These are phyloP conservation scores for Chalciporus pseudorubinellus DNA, from an alignment of 768 basidiomycete genomes.

Conservation along the genomic window DNA sequence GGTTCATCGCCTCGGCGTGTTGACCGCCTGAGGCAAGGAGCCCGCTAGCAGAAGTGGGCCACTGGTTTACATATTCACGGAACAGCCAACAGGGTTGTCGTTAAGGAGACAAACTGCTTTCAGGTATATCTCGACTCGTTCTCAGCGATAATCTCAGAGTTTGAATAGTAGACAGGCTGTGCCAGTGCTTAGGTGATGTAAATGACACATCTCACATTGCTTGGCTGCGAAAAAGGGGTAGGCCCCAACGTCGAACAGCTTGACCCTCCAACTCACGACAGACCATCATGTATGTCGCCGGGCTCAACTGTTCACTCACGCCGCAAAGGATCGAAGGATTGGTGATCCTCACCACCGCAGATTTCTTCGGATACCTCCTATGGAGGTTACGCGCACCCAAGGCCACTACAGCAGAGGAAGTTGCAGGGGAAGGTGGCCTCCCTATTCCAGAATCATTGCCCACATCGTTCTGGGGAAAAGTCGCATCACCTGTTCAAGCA, in stretches of 20 bases:
- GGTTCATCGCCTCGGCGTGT: no score
- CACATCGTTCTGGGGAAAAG: constrained; percentile 22
- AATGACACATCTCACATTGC: constrained; percentile 20
- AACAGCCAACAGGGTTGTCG: no score
- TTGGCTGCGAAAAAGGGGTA: constrained; percentile 18
- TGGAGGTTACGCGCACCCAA: constrained; percentile 4
- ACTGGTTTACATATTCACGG: no score
- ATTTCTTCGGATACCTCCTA: constrained; percentile 21
- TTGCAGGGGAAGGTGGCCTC: constrained; percentile 15
- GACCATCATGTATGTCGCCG: constrained; percentile 30
- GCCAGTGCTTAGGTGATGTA: neutral
- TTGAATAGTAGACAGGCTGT: no score
- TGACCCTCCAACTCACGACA: constrained; percentile 8
- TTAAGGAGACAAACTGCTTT: no score
- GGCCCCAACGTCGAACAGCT: no score
- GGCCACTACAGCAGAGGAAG: constrained; percentile 8
- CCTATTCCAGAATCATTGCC: constrained; percentile 15
- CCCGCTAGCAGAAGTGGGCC: no score
- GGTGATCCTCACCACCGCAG: constrained; percentile 24
- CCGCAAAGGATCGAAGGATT: constrained; percentile 24
- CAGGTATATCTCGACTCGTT: no score
- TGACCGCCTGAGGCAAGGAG: no score
- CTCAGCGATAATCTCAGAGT: no score
- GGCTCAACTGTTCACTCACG: constrained; percentile 13
- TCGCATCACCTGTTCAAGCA: constrained; percentile 29